phyloP scores from a whole-genome alignment of 2,329 filamentous ascomycete species.

The Colletotrichum sp. region DNA sequence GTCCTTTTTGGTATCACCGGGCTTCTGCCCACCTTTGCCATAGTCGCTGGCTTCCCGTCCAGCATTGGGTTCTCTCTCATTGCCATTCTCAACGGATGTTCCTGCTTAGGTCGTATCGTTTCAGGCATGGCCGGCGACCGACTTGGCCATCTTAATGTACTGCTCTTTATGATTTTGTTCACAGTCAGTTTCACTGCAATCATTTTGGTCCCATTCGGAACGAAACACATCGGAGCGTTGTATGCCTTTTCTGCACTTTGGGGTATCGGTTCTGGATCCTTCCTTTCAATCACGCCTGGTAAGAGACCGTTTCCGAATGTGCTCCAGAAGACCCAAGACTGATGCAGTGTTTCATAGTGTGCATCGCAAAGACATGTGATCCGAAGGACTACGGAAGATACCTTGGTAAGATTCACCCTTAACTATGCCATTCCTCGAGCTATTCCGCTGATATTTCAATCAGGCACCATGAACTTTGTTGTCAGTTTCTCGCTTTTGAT shows the following conservation, averaged over 20 bases:
- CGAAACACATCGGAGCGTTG: constrained; percentile 39
- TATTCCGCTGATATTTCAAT: background rate
- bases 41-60: constrained; percentile 33
- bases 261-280: constrained; percentile 53
- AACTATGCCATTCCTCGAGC: background rate
- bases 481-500: constrained; percentile 49
- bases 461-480: constrained; percentile 50
- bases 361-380: constrained; percentile 49
- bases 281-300: constrained; percentile 44
- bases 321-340: background rate
- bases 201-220: constrained; percentile 50
- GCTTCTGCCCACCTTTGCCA: constrained; percentile 51
- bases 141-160: constrained; percentile 50
- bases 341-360: constrained; percentile 31
- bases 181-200: constrained; percentile 44
- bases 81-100: constrained; percentile 47
- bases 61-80: constrained; percentile 48
- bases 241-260: constrained; percentile 51
- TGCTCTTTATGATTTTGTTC: constrained; percentile 37
- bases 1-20: constrained; percentile 52
- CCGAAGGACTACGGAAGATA: constrained; percentile 52
- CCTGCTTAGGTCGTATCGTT: constrained; percentile 45
- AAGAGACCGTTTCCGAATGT: background rate
- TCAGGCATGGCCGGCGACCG: constrained; percentile 47
- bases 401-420: constrained; percentile 25